Conservation (phyloP, 106 monocot genomes). For the Chionographis japonica region DNA sequence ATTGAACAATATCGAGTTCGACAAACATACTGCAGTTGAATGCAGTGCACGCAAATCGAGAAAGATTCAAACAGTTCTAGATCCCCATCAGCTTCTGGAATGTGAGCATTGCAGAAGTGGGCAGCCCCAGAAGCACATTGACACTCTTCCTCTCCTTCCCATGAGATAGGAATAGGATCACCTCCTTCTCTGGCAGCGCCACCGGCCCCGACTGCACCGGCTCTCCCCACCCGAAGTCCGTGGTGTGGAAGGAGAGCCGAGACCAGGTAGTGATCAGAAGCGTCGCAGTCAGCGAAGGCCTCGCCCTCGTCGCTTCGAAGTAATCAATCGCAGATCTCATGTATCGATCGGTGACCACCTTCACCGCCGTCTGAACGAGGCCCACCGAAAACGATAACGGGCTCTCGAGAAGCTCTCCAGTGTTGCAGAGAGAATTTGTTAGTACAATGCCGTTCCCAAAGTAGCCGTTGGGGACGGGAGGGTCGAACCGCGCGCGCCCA, state of each 20-base stretch:
- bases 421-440: constrained; percentile 45
- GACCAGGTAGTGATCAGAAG: constrained; percentile 78
- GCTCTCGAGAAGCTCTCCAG: constrained; percentile 42
- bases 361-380: constrained; percentile 57
- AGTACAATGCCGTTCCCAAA: constrained; percentile 87
- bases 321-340: constrained; percentile 74
- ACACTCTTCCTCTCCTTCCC: constrained; percentile 81
- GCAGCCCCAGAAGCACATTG: constrained; percentile 81
- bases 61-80: neutral
- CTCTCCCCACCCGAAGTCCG: constrained; percentile 90
- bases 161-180: constrained; percentile 70
- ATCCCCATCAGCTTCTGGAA: constrained; percentile 57
- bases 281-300: constrained; percentile 63
- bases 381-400: constrained; percentile 40
- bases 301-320: constrained; percentile 61
- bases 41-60: too few species aligned
- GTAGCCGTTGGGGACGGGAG: constrained; percentile 71
- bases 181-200: constrained; percentile 79
- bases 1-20: too few species aligned
- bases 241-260: constrained; percentile 53
- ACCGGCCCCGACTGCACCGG: constrained; percentile 73
- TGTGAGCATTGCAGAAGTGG: constrained; percentile 47
- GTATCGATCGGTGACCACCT: constrained; percentile 59
- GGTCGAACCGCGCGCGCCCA: constrained; percentile 52
- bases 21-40: too few species aligned